phyloP scores from a whole-genome alignment of 202 grass and related monocot species.

The Setaria italica region DNA sequence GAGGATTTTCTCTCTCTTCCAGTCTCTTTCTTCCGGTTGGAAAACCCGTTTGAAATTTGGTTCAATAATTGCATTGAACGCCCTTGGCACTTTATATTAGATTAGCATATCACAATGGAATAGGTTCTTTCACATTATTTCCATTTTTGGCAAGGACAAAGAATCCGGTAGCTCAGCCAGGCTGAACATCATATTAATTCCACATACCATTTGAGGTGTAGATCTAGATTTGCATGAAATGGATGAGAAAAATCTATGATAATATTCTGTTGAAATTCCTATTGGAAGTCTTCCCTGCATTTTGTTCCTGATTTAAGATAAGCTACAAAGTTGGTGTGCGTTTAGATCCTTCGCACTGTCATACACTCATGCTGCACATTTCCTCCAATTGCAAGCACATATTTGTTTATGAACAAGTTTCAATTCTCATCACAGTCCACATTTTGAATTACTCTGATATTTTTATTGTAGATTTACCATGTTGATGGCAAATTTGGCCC shows the following conservation, averaged over 20 bases:
- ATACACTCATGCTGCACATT: background rate
- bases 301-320: constrained; percentile 5
- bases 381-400: background rate
- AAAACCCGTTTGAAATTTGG: constrained; percentile 4
- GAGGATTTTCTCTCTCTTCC: background rate
- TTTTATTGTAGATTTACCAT: constrained; percentile 75
- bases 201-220: background rate
- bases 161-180: background rate
- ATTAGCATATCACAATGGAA: constrained; percentile 18
- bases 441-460: constrained; percentile 33
- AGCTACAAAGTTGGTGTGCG: constrained; percentile 20
- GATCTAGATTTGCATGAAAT: constrained; percentile 14
- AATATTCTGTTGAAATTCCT: constrained; percentile 16
- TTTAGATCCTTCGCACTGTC: background rate
- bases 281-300: background rate
- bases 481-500: constrained; percentile 78
- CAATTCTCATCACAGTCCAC: constrained; percentile 1
- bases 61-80: background rate
- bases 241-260: background rate
- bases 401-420: constrained; percentile 9
- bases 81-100: constrained; percentile 19
- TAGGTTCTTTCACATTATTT: constrained; percentile 35
- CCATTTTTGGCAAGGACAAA: constrained; percentile 6
- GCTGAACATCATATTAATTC: constrained; percentile 23
- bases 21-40: background rate